These are phyloP conservation scores for Fusarium camptoceras DNA, from an alignment of 2,329 filamentous ascomycete species.

Conservation along the genomic window DNA sequence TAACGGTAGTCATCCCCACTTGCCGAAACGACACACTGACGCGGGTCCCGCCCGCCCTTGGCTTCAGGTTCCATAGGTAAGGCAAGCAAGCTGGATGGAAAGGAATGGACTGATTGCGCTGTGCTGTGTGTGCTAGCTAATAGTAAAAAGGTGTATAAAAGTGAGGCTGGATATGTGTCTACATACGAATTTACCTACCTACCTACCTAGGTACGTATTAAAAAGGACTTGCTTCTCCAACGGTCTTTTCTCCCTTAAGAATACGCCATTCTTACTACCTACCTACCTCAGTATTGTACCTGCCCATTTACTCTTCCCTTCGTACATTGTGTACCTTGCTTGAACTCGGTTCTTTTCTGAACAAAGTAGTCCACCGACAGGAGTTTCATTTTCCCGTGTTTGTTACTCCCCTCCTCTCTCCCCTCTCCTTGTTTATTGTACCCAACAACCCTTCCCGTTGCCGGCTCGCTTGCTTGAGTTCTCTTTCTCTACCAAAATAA, in stretches of 20 bases:
- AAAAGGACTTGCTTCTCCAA: background rate
- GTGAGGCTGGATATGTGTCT: background rate
- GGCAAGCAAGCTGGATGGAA: background rate
- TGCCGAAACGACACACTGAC: constrained; percentile 18
- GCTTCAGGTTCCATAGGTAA: background rate
- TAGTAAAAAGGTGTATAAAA: background rate
- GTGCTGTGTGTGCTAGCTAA: background rate
- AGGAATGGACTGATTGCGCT: background rate
- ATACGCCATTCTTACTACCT: constrained; percentile 2
- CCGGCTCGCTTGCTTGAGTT: constrained; percentile 15
- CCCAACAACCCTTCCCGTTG: constrained; percentile 14
- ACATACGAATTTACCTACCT: background rate
- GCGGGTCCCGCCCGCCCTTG: background rate
- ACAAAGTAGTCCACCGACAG: constrained; percentile 11
- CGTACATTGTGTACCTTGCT: background rate
- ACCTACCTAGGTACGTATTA: background rate
- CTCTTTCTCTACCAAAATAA: constrained; percentile 12
- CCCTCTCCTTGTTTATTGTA: constrained; percentile 2
- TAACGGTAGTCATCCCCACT: constrained; percentile 29
- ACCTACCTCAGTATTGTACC: background rate
- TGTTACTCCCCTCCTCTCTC: background rate
- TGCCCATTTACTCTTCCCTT: background rate
- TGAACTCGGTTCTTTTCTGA: constrained; percentile 3
- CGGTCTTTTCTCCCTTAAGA: constrained; percentile 20
- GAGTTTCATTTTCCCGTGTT: constrained; percentile 32